Base-by-base conservation (phyloP, 2,329 filamentous ascomycete species). In the Orbilia ellipsospora region DNA sequence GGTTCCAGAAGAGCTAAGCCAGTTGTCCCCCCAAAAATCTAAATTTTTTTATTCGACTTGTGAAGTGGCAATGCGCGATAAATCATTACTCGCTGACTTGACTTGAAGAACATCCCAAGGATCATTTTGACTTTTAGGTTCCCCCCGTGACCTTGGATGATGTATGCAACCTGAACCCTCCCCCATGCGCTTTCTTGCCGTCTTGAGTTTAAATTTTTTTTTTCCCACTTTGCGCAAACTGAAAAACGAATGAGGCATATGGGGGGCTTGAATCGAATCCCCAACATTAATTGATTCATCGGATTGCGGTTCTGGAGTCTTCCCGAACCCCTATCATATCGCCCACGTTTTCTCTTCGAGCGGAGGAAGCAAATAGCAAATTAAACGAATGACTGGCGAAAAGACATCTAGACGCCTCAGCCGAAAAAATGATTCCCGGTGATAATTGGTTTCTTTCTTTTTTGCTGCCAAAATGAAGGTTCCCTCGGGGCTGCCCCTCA, bases 361-460 rank as follows among this genome's bases (percentile, higher is more conserved):
- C 59, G 15, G 18, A 51, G 57, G 20, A 20, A 40, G 20, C n/a
- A 42, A 40, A 23, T n/a, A 56, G 42, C 52, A 51, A 16, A 26
- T 13, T 45, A 45, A 50, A 48, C 40, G 42, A 59, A 64, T 72
- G 66, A 62, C 59, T 52, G 60, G 60, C 52, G 45, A 63, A 70
- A 48, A 15, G 44, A 48, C 13, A 48, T n/a, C 64, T 63, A 36
- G 31, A 65, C 67, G 45, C 55, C 56, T 40, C 40, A 57, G 44
- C 31, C 6, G 54, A 60, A 51, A 16, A 40, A 57, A 51, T 31
- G 16, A n/a, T 10, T 16, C 54, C 56, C 56, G 66, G 62, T 69
- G 66, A 57, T 70, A 57, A 70, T 70, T 70, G 66, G 57, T 51
- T 36, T 68, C 54, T 48, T 18, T 48, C 16, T 48, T 48, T 48